Base-by-base conservation (phyloP, 2,329 filamentous ascomycete genomes). In the Aulographum hederae region DNA sequence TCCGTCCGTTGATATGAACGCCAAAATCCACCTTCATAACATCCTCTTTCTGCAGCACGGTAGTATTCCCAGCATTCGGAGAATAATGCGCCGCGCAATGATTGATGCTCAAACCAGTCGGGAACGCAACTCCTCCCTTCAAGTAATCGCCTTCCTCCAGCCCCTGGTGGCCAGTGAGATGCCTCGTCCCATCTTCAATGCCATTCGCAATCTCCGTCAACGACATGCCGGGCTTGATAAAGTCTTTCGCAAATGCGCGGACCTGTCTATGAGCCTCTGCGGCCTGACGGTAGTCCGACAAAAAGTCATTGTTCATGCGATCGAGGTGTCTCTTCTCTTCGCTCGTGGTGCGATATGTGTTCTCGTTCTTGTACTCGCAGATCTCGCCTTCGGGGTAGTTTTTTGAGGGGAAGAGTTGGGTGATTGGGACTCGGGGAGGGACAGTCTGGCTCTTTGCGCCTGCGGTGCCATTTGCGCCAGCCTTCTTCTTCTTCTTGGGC, bases 241-340 rank as follows among this genome's bases (percentile, higher is more conserved):
- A 74, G 50, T 75, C 74, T 54, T 81, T 74, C 3, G 78, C 80
- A 67, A 78, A 85, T 52, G 82, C 74, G 31, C 82, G 74, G 35
- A 89, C 81, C 50, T 91, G 78, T 34, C 82, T 73, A 52, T 92
- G 82, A n/a, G 81, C 70, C 56, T 91, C 81, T n/a, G 81, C 79
- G 29, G 72, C 81, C 45, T 85, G 69, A 38, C 82, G 74, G 52
- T 85, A 91, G 46, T 91, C 81, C 37, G 67, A 63, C 32, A 91
- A 56, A 58, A 81, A 85, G 39, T 85, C 76, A 43, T 69, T 73
- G 52, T 82, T 77, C 60, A 82, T 70, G 46, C 78, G 78, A 52
- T 85, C 78, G 33, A 85, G 63, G 46, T 86, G 72, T 32, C 80
- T 69, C 59, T 85, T 84, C 61, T 91, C 82, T 53, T 86, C 81